Evolutionary conservation across 2,329 filamentous ascomycete genomes (phyloP).

Genomic region (Hymenoscyphus scutula): DNA sequence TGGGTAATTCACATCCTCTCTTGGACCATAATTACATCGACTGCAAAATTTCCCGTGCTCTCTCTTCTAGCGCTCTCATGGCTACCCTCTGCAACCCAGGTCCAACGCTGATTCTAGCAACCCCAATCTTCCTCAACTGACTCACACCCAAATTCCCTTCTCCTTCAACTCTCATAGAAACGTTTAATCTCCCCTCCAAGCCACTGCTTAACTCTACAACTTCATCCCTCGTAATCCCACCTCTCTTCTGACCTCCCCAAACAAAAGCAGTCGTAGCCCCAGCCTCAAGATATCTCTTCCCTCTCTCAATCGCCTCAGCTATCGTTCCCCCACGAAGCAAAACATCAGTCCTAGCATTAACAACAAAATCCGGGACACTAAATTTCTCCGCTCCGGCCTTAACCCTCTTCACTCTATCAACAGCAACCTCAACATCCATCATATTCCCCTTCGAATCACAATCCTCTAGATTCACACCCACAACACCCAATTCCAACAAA

Average conservation of each 20-base stretch:
- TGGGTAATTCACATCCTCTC: too few relatives aligned
- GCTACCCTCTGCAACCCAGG: conserved; percentile 46
- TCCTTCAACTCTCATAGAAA: conserved; percentile 41
- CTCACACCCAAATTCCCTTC: conserved; percentile 42
- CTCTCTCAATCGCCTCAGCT: conserved; percentile 49
- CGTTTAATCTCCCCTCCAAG: conserved; percentile 50
- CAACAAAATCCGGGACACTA: conserved; percentile 53
- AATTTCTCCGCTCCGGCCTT: conserved; percentile 44
- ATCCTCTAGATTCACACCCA: conserved; percentile 61
- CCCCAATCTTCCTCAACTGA: conserved; percentile 48
- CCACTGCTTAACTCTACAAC: conserved; percentile 46
- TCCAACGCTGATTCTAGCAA: conserved; percentile 55
- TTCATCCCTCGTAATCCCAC: conserved; percentile 46
- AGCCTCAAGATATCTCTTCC: conserved; percentile 54
- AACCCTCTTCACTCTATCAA: conserved; percentile 44
- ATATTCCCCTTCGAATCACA: conserved; percentile 34
- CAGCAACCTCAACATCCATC: conserved; percentile 46
- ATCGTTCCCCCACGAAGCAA: conserved; percentile 36
- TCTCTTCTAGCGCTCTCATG: conserved; percentile 32
- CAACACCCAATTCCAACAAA: conserved; percentile 50
- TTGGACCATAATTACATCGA: too few relatives aligned
- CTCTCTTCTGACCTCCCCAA: conserved; percentile 49
- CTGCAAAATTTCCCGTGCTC: too few relatives aligned
- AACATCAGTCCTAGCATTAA: conserved; percentile 59
- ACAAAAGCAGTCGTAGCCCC: conserved; percentile 60